Conservation (phyloP, 2,329 filamentous ascomycete species). For the Albophoma yamanashiensis region DNA sequence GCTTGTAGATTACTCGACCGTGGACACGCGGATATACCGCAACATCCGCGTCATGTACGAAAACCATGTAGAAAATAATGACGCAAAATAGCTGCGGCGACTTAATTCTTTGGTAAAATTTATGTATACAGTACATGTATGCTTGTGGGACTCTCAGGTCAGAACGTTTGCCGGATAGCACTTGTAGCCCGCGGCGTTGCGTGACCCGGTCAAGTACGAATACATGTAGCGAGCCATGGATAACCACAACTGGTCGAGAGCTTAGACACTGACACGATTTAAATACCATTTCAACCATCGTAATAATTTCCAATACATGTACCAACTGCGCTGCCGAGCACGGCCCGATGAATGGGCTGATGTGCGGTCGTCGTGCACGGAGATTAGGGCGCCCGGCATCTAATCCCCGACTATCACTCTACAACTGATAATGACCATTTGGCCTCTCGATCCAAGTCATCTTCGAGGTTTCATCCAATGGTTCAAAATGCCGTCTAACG, state of each 20-base stretch:
- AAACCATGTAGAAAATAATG: too few species aligned
- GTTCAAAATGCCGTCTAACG: constrained; percentile 2
- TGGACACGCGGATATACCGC: too few species aligned
- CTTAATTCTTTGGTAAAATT: too few species aligned
- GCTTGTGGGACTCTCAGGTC: too few species aligned
- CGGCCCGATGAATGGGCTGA: background rate
- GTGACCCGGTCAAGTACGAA: background rate
- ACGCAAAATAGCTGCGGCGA: too few species aligned
- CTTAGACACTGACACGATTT: background rate
- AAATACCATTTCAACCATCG: background rate
- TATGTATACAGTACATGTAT: too few species aligned
- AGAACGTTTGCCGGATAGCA: too few species aligned
- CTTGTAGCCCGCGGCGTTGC: background rate
- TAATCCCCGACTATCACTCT: background rate
- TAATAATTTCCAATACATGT: background rate
- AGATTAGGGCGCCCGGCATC: background rate
- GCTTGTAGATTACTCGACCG: too few species aligned
- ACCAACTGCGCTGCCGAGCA: background rate
- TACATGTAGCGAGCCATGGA: background rate
- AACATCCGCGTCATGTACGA: too few species aligned
- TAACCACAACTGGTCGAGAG: background rate
- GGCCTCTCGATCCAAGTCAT: background rate
- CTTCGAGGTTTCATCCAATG: background rate
- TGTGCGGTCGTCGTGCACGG: background rate
- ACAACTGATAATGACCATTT: background rate